Evolutionary conservation across 176 grass and related monocot species (phyloP), one percentile per base, ranked within the genome.

Genomic region (Urochloa ruziziensis): DNA sequence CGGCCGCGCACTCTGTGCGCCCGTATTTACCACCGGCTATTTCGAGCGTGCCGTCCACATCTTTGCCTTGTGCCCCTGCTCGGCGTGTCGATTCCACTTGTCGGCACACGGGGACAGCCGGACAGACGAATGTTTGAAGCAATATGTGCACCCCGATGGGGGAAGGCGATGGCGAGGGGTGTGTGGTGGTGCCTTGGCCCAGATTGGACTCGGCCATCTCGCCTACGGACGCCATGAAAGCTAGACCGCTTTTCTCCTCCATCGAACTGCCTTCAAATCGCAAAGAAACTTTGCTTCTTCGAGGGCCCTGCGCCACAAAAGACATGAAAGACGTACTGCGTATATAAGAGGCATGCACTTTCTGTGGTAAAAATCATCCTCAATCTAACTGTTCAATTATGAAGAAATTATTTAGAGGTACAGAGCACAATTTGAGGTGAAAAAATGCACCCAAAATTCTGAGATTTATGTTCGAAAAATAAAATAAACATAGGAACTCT

Each of bases 61-160:
- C 68, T 21, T 72, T n/a, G 44, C 43, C 64, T 40, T 19, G 42
- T 48, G 42, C 24, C 68, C 32, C 48, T 78, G 35, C 74, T 42
- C 33, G 43, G 17, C 77, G 39, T 33, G 75, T 73, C 86, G 14
- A 24, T 69, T 77, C 69, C n/a, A 25, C 52, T 71, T 88, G 86
- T 88, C 73, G 73, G 63, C 63, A 6, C 86, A 69, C 65, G 29
- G 67, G 21, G 34, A 53, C 77, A 73, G 62, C 14, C 51, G 54
- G 63, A 78, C 74, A 78, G 7, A 34, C 67, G 82, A 86, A 67
- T 74, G 84, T 86, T 63, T 79, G 17, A 53, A 72, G 66, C 86
- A 70, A 70, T 40, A 33, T 7, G 8, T 18, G 28, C 33, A 15
- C 6, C 54, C 62, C n/a, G 34, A 62, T 51, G 52, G 60, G 35